phyloP scores from a whole-genome alignment of 768 basidiomycete species.

The Termitomyces sp. region DNA sequence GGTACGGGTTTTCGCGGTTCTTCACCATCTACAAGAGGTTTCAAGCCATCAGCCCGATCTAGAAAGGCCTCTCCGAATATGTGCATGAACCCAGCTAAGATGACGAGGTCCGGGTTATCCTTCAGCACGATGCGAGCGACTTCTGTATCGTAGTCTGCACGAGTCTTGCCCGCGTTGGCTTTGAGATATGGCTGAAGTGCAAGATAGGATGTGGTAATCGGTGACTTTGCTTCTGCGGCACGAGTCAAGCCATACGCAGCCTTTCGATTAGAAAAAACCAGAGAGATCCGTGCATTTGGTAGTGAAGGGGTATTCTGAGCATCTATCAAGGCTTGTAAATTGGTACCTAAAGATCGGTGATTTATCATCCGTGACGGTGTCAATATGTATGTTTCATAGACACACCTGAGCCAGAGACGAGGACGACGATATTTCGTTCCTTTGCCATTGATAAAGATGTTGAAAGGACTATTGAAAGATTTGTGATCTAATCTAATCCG shows the following conservation, averaged over 20 bases:
- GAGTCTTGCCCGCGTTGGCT: conserved; percentile 63
- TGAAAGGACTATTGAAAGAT: neutral
- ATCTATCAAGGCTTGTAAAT: conserved; percentile 95
- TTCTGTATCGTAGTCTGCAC: conserved; percentile 83
- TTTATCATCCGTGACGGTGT: neutral
- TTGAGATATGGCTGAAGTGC: conserved; percentile 84
- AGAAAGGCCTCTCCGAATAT: conserved; percentile 84
- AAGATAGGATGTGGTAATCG: conserved; percentile 80
- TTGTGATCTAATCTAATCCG: neutral
- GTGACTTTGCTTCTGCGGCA: conserved; percentile 64
- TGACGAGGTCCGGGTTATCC: conserved; percentile 76
- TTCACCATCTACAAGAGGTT: conserved; percentile 30
- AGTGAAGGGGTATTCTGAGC: conserved; percentile 74
- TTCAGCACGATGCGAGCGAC: conserved; percentile 65
- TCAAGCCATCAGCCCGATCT: conserved; percentile 51
- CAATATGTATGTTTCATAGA: neutral
- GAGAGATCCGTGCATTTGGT: conserved; percentile 64
- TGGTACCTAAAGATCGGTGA: conserved; percentile 64
- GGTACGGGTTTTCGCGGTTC: conserved; percentile 45
- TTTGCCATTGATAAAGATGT: conserved; percentile 10
- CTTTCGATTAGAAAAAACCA: conserved; percentile 91
- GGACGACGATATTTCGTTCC: conserved; percentile 36
- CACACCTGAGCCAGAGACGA: conserved; percentile 55
- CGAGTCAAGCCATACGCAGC: conserved; percentile 85
- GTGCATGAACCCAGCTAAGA: conserved; percentile 99